Conservation (phyloP, 441 rosid species). For the Populus trichocarpa region DNA sequence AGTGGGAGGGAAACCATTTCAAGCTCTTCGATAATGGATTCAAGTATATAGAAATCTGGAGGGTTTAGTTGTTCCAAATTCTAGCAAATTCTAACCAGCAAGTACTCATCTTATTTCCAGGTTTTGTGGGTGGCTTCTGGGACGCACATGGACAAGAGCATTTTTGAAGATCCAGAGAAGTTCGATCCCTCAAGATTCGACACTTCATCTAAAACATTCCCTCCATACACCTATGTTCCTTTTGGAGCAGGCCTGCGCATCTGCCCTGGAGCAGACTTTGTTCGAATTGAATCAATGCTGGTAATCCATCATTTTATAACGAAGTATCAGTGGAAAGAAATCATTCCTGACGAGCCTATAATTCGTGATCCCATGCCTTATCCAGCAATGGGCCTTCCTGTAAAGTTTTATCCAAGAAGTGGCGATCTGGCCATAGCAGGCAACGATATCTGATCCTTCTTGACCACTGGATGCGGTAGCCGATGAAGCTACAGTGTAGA, state of each 20-base stretch:
- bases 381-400: slow-evolving; percentile 8
- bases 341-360: slow-evolving; percentile 7
- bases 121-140: slow-evolving; percentile 24
- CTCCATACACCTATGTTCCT: slow-evolving; percentile 28
- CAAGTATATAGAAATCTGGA: not conserved
- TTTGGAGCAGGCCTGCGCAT: slow-evolving; percentile 32
- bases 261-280: slow-evolving; percentile 30
- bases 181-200: slow-evolving; percentile 30
- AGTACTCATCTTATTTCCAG: slow-evolving; percentile 14
- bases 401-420: not conserved
- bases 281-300: slow-evolving; percentile 23
- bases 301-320: slow-evolving; percentile 30
- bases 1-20: too few species aligned
- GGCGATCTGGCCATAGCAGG: too few species aligned
- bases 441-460: too few species aligned
- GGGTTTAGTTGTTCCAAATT: not conserved
- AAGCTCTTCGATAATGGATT: too few species aligned
- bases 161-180: slow-evolving; percentile 27
- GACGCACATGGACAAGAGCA: slow-evolving; percentile 23
- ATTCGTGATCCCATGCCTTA: not conserved
- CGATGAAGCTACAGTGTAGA: too few species aligned
- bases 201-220: slow-evolving; percentile 16
- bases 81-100: not conserved
- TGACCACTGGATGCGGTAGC: too few species aligned
- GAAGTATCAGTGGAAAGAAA: slow-evolving; percentile 25